phyloP scores from a whole-genome alignment of 768 basidiomycete genomes.

The Pulveroboletus sp. region DNA sequence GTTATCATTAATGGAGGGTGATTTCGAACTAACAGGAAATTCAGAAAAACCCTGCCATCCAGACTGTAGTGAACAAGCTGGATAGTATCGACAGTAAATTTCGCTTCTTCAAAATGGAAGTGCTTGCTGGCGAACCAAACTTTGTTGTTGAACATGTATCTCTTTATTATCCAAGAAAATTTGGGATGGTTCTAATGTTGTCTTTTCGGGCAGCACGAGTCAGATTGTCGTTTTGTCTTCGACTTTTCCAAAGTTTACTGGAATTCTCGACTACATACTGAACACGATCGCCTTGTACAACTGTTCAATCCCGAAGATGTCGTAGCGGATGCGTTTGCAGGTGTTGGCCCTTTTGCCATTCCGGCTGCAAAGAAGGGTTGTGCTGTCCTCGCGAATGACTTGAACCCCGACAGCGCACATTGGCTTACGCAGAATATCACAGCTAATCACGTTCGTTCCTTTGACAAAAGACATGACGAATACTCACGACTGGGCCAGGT shows the following conservation, averaged over 20 bases:
- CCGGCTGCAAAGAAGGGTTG: constrained; percentile 93
- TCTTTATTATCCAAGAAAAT: constrained; percentile 2
- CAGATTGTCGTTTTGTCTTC: constrained; percentile 84
- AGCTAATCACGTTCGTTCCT: constrained; percentile 66
- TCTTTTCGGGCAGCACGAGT: constrained; percentile 60
- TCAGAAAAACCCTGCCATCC: constrained; percentile 83
- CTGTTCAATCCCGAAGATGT: constrained; percentile 74
- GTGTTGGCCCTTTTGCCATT: constrained; percentile 94
- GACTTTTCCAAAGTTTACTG: constrained; percentile 97
- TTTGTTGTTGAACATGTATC: constrained; percentile 85
- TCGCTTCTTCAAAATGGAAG: constrained; percentile 95
- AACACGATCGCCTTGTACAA: constrained; percentile 83
- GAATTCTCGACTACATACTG: constrained; percentile 93
- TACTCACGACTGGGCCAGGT: constrained; percentile 44
- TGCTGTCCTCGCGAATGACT: constrained; percentile 86
- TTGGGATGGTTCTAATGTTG: background rate
- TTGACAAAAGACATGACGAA: background rate
- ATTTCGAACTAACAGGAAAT: constrained; percentile 7
- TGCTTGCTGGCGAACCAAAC: constrained; percentile 87
- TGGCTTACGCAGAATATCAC: constrained; percentile 71
- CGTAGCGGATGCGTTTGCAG: constrained; percentile 92
- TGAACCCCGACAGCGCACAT: constrained; percentile 86
- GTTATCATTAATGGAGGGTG: constrained; percentile 23
- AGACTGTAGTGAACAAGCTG: constrained; percentile 94
- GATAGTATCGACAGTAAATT: constrained; percentile 82